These are phyloP conservation scores for Botrytis hyacinthi DNA, from an alignment of 2,329 filamentous ascomycete species.

Conservation along the genomic window DNA sequence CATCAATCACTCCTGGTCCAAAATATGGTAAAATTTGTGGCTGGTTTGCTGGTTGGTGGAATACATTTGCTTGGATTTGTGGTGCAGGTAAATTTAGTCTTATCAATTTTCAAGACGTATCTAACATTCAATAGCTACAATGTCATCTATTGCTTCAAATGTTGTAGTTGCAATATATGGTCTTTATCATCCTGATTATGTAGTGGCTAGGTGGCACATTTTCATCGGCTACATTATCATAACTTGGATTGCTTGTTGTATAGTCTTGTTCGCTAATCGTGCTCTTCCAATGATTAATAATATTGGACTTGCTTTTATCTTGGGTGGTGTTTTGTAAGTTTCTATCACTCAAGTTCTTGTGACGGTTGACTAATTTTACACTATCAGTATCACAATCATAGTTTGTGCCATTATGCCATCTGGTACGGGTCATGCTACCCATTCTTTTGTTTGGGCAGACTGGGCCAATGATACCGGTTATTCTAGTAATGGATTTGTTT, in stretches of 20 bases:
- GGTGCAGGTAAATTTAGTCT: conserved; percentile 26
- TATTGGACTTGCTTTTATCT: conserved; percentile 52
- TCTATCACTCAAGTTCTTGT: neutral
- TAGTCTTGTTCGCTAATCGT: conserved; percentile 54
- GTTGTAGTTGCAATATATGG: conserved; percentile 49
- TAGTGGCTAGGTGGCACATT: conserved; percentile 49
- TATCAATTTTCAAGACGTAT: neutral
- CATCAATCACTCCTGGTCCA: conserved; percentile 47
- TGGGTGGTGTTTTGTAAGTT: conserved; percentile 46
- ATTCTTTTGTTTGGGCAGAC: conserved; percentile 46
- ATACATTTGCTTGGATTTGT: conserved; percentile 46
- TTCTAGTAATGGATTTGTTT: conserved; percentile 53
- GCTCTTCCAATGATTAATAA: conserved; percentile 52
- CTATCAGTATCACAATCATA: conserved; percentile 40
- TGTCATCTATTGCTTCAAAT: conserved; percentile 43
- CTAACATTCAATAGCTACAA: conserved; percentile 27
- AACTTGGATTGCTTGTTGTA: conserved; percentile 46
- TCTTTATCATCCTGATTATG: conserved; percentile 47
- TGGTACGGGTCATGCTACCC: conserved; percentile 43
- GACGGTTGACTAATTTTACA: neutral
- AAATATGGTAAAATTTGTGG: conserved; percentile 47
- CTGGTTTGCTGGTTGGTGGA: conserved; percentile 54
- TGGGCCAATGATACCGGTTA: conserved; percentile 48
- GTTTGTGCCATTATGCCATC: conserved; percentile 55
- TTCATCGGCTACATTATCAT: conserved; percentile 50